A percentile compares a stretch with the other conserved stretches of the same genome.
Conservation (phyloP, 257 asterid species). For the Ocimum tenuiflorum region DNA sequence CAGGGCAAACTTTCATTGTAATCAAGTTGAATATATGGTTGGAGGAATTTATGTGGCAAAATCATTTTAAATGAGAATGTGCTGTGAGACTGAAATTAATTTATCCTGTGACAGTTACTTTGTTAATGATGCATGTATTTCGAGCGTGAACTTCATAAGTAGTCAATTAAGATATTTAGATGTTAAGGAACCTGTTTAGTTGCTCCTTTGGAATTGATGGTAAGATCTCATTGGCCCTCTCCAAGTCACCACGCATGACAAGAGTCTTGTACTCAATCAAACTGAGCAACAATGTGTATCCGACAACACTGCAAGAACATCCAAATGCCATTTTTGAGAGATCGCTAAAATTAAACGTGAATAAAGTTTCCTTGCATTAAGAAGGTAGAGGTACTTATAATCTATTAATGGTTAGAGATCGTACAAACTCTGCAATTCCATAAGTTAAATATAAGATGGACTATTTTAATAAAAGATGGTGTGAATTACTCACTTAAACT, state of each 20-base stretch:
- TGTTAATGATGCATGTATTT: constrained; percentile 1
- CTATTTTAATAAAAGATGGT: constrained; percentile 2
- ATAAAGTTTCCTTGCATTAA: constrained; percentile 9
- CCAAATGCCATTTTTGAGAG: background rate
- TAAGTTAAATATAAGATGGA: background rate
- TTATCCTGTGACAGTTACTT: background rate
- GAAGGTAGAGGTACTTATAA: constrained; percentile 1
- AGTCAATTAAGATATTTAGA: background rate
- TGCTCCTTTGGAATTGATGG: constrained; percentile 92
- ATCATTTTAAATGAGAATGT: constrained; percentile 3
- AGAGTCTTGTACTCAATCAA: constrained; percentile 98
- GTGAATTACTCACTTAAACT: constrained; percentile 76
- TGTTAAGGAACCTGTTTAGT: constrained; percentile 57
- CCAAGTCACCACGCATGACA: constrained; percentile 97
- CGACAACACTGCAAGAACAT: constrained; percentile 63
- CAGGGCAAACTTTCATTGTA: background rate
- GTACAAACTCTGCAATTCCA: background rate
- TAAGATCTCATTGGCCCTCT: constrained; percentile 74
- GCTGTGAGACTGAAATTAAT: background rate
- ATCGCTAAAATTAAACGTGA: background rate
- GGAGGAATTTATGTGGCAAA: constrained; percentile 7
- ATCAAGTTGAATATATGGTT: constrained; percentile 4
- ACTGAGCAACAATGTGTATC: constrained; percentile 83
- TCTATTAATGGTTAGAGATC: background rate
- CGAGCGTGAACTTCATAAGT: background rate